Evolutionary conservation across 352 stramenopile genomes (phyloP), one percentile per base, ranked within the genome.

Genomic region (Phytophthora europaea): DNA sequence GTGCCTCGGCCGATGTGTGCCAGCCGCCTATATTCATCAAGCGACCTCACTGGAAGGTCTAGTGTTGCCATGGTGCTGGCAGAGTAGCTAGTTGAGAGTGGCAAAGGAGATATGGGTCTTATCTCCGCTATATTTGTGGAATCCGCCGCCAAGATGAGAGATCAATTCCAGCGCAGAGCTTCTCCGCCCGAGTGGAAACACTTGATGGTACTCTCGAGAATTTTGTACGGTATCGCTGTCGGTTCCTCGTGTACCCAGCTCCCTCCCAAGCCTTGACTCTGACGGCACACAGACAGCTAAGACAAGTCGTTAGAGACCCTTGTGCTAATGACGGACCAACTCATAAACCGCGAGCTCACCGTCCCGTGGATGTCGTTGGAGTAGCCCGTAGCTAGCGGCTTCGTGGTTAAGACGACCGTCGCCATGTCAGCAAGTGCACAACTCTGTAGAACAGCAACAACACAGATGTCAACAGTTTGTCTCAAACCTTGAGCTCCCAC

Each of bases 361-460:
- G 86, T 92, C 65, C 88, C 88, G 33, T 94, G 84, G 4, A 94
- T 84, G 47, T 93, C 88, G 55, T 89, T 92, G 54, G 81, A 92
- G 73, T 93, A 94, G 15, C 88, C 88, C 48, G 80, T 93, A 1
- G 79, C 67, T 6, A 94, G 70, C 5, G 85, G 81, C n/a, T 83
- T 76, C 16, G 86, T 84, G 0, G 72, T 52, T 43, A 93, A 80
- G 4, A 82, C 69, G 38, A 91, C 75, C 0, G 80, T 92, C 23
- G 88, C 75, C 34, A 94, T 71, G n/a, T 94, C 88, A 1, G 71
- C 65, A 12, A 94, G 67, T 7, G 81, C 60, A 2, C 78, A 61
- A 22, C 72, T 83, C 87, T 94, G 47, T 53, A 53, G 10, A 0
- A 53, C 16, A 26, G 28, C 48, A 67, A 36, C 12, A 68, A 22